Evolutionary conservation across 148 eudicot genomes (phyloP).

Genomic region (Simmondsia chinensis): DNA sequence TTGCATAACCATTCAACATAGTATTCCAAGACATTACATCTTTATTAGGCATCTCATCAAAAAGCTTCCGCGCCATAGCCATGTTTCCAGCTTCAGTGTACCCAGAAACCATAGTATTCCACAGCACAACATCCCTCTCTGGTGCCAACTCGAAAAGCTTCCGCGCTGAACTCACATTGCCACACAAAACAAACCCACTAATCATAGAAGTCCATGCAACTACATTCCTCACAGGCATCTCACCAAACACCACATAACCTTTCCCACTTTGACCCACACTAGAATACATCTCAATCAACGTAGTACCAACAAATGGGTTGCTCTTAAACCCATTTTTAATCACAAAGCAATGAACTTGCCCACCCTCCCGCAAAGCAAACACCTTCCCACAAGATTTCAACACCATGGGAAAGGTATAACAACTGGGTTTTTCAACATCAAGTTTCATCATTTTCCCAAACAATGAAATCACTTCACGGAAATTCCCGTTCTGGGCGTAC

Average conservation of each 20-base stretch:
- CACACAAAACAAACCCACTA: conserved; percentile 30
- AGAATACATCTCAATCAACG: conserved; percentile 58
- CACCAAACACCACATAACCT: conserved; percentile 53
- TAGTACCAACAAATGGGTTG: conserved; percentile 59
- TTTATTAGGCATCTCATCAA: conserved; percentile 45
- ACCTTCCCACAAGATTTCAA: conserved; percentile 52
- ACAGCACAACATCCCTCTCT: conserved; percentile 59
- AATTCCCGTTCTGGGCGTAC: conserved; percentile 34
- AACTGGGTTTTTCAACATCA: conserved; percentile 36
- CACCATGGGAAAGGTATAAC: conserved; percentile 61
- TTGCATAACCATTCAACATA: conserved; percentile 54
- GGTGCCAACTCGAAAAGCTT: conserved; percentile 56
- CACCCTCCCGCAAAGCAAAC: conserved; percentile 32
- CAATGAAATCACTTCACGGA: conserved; percentile 26
- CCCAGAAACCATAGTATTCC: conserved; percentile 63
- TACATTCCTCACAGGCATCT: conserved; percentile 51
- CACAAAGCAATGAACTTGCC: conserved; percentile 44
- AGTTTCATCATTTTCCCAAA: conserved; percentile 39
- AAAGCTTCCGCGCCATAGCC: conserved; percentile 44
- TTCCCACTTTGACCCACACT: conserved; percentile 17
- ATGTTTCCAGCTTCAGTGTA: conserved; percentile 44
- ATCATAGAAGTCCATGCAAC: conserved; percentile 69
- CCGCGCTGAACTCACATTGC: conserved; percentile 32
- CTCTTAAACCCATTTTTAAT: conserved; percentile 41
- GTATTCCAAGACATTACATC: conserved; percentile 80